Percentiles rank a stretch among this genome's conserved stretches.
phyloP scores from a whole-genome alignment of 176 grass and related monocot species.

The Avena insularis region DNA sequence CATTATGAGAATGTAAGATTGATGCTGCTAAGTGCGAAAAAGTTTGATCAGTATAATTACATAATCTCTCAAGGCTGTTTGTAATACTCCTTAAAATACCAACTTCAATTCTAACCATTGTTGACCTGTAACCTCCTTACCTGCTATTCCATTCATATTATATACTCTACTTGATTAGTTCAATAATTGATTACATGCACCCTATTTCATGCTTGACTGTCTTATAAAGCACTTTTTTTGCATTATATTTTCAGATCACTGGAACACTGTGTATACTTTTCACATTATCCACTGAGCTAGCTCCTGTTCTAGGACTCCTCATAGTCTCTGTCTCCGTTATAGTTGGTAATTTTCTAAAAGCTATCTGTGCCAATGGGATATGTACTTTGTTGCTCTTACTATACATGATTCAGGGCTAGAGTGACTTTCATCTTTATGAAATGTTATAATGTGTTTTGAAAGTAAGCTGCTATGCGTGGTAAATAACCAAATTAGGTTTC shows the following conservation, averaged over 20 bases:
- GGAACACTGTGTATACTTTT: conserved; percentile 97
- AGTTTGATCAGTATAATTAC: conserved; percentile 49
- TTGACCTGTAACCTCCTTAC: background rate
- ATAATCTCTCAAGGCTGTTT: conserved; percentile 39
- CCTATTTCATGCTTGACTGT: conserved; percentile 16
- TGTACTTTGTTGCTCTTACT: background rate
- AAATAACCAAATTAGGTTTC: conserved; percentile 10
- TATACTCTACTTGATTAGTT: conserved; percentile 24
- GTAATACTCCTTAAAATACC: background rate
- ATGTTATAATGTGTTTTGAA: background rate
- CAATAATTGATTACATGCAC: conserved; percentile 14
- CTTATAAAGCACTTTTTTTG: conserved; percentile 15
- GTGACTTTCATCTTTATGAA: conserved; percentile 24
- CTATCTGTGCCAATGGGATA: background rate
- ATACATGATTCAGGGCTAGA: background rate
- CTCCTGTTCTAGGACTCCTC: conserved; percentile 85
- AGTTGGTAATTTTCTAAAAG: conserved; percentile 74
- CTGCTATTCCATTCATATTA: conserved; percentile 36
- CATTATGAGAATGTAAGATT: conserved; percentile 65
- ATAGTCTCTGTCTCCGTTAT: conserved; percentile 84
- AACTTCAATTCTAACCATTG: conserved; percentile 1
- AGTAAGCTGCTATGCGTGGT: background rate
- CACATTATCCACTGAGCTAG: conserved; percentile 81
- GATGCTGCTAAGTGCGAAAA: conserved; percentile 50
- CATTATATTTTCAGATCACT: conserved; percentile 66